Conservation (phyloP, 2,329 filamentous ascomycete species). For the Epichloe aotearoae region DNA sequence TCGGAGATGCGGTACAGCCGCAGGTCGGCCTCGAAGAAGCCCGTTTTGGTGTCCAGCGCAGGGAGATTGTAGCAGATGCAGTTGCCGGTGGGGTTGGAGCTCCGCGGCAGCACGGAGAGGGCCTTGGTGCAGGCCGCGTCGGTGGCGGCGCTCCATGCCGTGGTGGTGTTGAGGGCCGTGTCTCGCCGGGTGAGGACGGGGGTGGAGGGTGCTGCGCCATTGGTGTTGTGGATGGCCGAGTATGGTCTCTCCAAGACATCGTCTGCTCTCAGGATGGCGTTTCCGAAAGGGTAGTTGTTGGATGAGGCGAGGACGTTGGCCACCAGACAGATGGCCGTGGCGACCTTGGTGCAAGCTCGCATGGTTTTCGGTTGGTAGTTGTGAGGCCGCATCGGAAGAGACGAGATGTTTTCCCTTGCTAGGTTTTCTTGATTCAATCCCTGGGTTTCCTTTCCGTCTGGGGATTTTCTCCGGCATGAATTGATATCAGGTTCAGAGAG, state of each 20-base stretch:
- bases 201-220: not conserved
- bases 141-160: slow-evolving; percentile 42
- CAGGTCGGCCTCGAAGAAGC: slow-evolving; percentile 65
- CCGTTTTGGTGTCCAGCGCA: slow-evolving; percentile 51
- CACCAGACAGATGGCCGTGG: slow-evolving; percentile 1
- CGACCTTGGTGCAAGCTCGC: not conserved
- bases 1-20: slow-evolving; percentile 57
- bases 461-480: too few relatives aligned
- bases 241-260: slow-evolving; percentile 5
- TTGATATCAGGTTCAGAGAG: not conserved
- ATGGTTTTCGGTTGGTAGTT: not conserved
- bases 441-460: not conserved
- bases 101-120: slow-evolving; percentile 40
- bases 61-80: slow-evolving; percentile 72
- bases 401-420: not conserved
- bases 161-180: slow-evolving; percentile 34
- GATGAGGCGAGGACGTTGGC: not conserved
- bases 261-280: slow-evolving; percentile 2
- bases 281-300: not conserved
- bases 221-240: not conserved
- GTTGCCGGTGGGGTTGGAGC: slow-evolving; percentile 62
- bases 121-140: slow-evolving; percentile 44
- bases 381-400: not conserved
- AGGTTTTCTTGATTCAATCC: not conserved
- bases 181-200: not conserved